Conservation (phyloP, 352 stramenopile genomes). For the Phytopythium chamaehyphon region DNA sequence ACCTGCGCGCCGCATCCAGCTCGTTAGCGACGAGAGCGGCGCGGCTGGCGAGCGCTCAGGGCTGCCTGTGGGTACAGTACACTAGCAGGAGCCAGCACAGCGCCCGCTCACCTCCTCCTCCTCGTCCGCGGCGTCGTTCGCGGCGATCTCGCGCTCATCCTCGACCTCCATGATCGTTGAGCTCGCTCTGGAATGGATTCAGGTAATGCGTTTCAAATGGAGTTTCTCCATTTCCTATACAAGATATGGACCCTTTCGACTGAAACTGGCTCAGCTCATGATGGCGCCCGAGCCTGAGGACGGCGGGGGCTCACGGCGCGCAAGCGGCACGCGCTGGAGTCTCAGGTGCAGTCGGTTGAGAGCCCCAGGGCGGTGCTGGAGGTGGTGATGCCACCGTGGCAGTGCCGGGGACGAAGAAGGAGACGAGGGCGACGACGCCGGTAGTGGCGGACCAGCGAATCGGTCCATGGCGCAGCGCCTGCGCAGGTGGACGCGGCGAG, state of each 20-base stretch:
- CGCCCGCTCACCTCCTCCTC: constrained; percentile 1
- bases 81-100: not conserved
- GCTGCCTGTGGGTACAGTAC: not conserved
- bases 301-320: not conserved
- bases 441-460: not conserved
- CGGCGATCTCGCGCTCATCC: not conserved
- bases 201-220: no score
- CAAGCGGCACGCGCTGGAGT: constrained; percentile 1
- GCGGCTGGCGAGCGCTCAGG: not conserved
- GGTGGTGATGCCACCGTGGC: not conserved
- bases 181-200: no score
- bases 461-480: constrained; percentile 37
- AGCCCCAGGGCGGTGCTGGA: not conserved
- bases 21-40: not conserved
- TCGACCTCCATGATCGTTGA: constrained; percentile 3
- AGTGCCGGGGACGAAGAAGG: constrained; percentile 6
- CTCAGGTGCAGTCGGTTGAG: not conserved
- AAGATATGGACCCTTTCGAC: no score
- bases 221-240: no score
- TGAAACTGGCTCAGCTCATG: no score
- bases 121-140: constrained; percentile 5
- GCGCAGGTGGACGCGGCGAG: constrained; percentile 36
- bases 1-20: constrained; percentile 9
- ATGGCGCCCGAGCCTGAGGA: no score
- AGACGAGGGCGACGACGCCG: constrained; percentile 12